Percentiles rank a stretch among this genome's conserved stretches.
Conservation (phyloP, 768 basidiomycete species). For the Pleurotus tuber-regium region DNA sequence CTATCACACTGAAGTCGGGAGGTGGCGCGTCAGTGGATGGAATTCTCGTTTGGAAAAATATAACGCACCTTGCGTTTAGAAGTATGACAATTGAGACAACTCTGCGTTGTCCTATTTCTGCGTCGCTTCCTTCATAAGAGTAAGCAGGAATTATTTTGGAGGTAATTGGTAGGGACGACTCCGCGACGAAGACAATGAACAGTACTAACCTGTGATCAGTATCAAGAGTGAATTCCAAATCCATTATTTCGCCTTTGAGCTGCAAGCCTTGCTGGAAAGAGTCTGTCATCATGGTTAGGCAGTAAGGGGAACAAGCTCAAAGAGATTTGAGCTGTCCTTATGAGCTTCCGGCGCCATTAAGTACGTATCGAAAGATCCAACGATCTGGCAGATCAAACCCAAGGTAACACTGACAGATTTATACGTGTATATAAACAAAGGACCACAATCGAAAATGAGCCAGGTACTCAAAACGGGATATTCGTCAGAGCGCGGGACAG, state of each 20-base stretch:
- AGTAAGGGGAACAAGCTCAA: constrained; percentile 47
- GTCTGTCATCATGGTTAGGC: constrained; percentile 51
- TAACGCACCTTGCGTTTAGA: constrained; percentile 83
- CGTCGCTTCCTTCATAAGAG: constrained; percentile 77
- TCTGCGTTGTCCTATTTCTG: constrained; percentile 90
- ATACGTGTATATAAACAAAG: constrained; percentile 12
- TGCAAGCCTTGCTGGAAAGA: constrained; percentile 51
- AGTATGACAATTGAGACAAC: constrained; percentile 87
- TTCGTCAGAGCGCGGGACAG: constrained; percentile 3
- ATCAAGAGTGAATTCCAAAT: constrained; percentile 71
- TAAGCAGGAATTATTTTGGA: constrained; percentile 47
- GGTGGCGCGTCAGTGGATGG: constrained; percentile 11
- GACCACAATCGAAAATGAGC: constrained; percentile 5
- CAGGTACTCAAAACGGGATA: constrained; percentile 9
- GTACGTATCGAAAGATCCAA: constrained; percentile 42
- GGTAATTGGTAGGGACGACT: constrained; percentile 28
- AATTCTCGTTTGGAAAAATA: not conserved
- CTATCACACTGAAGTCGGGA: constrained; percentile 69
- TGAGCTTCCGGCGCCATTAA: constrained; percentile 61
- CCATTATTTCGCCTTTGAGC: constrained; percentile 76
- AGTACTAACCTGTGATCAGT: constrained; percentile 58
- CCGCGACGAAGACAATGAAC: constrained; percentile 16
- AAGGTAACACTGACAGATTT: constrained; percentile 19
- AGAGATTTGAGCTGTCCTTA: constrained; percentile 47
- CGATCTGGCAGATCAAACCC: constrained; percentile 42